A percentile compares a stretch with the other conserved stretches of the same genome.
Evolutionary conservation across 2,329 filamentous ascomycete species (phyloP).

Genomic region (Fusarium phyllophilum): DNA sequence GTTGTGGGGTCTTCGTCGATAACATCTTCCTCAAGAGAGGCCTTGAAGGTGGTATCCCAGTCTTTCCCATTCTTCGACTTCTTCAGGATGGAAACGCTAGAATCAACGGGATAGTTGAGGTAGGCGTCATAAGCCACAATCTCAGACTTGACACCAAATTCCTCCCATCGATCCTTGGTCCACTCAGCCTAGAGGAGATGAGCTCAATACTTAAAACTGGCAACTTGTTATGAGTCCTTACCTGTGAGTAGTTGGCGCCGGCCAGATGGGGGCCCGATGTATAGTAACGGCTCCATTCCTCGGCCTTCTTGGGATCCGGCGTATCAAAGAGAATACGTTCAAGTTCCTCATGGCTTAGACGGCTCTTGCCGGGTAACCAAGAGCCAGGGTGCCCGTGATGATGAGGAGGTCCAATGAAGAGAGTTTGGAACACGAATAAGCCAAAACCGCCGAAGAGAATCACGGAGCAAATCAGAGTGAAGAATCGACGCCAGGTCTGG

Average conservation of each 20-base stretch:
- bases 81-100: constrained; percentile 73
- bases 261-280: constrained; percentile 80
- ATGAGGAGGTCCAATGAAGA: constrained; percentile 53
- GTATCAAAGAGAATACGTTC: constrained; percentile 67
- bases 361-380: constrained; percentile 41
- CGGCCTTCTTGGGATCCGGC: constrained; percentile 64
- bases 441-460: constrained; percentile 62
- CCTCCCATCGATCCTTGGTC: constrained; percentile 78
- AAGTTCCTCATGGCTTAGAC: constrained; percentile 60
- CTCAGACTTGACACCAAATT: constrained; percentile 72
- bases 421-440: constrained; percentile 60
- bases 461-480: constrained; percentile 68
- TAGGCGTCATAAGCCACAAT: constrained; percentile 80
- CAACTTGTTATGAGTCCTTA: constrained; percentile 27
- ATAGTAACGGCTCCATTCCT: constrained; percentile 83
- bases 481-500: constrained; percentile 71
- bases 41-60: constrained; percentile 78
- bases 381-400: constrained; percentile 48
- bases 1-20: constrained; percentile 85
- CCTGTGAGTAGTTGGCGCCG: constrained; percentile 80
- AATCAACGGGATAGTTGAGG: constrained; percentile 79
- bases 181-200: constrained; percentile 67
- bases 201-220: neutral
- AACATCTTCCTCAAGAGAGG: constrained; percentile 84
- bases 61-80: constrained; percentile 47